Evolutionary conservation across 2,329 filamentous ascomycete genomes (phyloP).

Genomic region (Coniochaeta ligniaria): DNA sequence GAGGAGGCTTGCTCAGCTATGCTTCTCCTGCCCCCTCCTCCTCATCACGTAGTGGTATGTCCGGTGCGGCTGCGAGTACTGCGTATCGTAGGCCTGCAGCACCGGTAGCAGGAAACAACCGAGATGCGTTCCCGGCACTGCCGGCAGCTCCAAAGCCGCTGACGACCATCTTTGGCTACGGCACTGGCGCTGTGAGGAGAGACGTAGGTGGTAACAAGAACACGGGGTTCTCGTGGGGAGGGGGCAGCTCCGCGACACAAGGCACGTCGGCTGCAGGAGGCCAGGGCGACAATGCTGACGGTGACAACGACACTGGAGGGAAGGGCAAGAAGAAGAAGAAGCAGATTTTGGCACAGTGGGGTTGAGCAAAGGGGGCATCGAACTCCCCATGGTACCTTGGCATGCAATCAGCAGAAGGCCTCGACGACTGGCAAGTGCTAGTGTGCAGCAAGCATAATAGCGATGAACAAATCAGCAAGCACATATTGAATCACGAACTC

Average conservation of each 20-base stretch:
- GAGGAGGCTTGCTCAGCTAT: not conserved
- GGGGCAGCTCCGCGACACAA: conserved; percentile 12
- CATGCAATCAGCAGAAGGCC: not conserved
- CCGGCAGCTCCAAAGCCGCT: conserved; percentile 67
- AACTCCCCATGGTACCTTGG: not conserved
- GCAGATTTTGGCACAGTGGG: conserved; percentile 55
- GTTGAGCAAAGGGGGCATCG: conserved; percentile 23
- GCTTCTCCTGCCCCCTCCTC: not conserved
- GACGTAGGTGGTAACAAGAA: conserved; percentile 38
- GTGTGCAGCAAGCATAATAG: not conserved
- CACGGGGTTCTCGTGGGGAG: conserved; percentile 48
- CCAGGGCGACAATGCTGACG: conserved; percentile 8
- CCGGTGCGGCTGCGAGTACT: not conserved
- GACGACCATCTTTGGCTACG: conserved; percentile 57
- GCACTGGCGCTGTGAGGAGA: conserved; percentile 45
- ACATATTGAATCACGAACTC: not conserved
- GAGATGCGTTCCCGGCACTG: conserved; percentile 74
- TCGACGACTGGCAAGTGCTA: not conserved
- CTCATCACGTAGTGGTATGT: not conserved
- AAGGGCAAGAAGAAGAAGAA: conserved; percentile 56
- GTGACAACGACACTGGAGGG: conserved; percentile 16
- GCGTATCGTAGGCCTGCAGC: conserved; percentile 2
- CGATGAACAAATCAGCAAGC: not conserved
- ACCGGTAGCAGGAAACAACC: conserved; percentile 18
- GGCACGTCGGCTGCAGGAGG: not conserved